Evolutionary conservation across 345 rosid genomes (phyloP), one percentile per base, ranked within the genome.

Genomic region (Excoecaria agallocha): DNA sequence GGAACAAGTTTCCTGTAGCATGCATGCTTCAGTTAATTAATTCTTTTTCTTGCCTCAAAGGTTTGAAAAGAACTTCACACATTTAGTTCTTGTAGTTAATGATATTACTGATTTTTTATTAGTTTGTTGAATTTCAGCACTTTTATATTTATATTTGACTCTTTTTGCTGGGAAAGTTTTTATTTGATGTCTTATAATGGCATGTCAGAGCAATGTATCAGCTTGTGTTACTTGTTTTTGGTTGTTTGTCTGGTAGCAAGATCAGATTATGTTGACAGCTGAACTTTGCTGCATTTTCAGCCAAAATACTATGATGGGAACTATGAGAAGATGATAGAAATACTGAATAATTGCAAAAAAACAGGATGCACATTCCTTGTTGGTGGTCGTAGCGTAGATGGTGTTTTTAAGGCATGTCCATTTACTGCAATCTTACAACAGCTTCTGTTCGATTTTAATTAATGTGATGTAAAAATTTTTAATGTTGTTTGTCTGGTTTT

Each of bases 361-460:
- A 88, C 87, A 25, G 97, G 97, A 75, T 91, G 98, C 88, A 83
- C 77, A 69, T 93, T 95, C 79, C 84, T 91, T 71, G 98, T 95
- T 55, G 98, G 88, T 66, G 97, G 98, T 62, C 97, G 99, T 60
- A 77, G 77, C 57, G 85, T 93, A 8, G 90, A 93, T 83, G 99
- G 97, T 46, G 84, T 82, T 71, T 93, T 89, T 73, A 91, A 87
- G 96, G 97, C 91, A 22, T 69, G 81, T 51, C 22, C 22, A 64
- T 72, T 62, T 65, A 43, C 17, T 38, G 30, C 30, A 30, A 30
- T 2, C 30, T 30, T 30, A 30, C 30, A 30, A 30, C 1, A 30
- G 30, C 30, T n/a, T n/a, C 30, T 30, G 37, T 16, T 13, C 16
- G 54, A 24, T 43, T 63, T 75, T n/a, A 43, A 22, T 20, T 12